These are phyloP conservation scores for Corchorus capsularis DNA, from an alignment of 345 rosid genomes.

Conservation along the genomic window DNA sequence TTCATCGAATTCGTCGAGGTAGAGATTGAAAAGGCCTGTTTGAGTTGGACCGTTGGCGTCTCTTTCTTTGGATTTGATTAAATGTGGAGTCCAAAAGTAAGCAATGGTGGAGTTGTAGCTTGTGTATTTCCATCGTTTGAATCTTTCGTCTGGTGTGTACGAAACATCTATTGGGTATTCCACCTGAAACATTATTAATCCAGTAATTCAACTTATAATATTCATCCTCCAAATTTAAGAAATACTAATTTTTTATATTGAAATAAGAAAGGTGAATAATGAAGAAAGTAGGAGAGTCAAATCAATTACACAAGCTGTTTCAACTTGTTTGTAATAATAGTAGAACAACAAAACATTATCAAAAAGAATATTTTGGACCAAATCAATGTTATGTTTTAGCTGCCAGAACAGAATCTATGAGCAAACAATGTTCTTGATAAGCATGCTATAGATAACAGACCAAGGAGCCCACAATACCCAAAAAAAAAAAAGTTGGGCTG, in stretches of 20 bases:
- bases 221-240: neutral
- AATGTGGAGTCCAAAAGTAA: constrained; percentile 65
- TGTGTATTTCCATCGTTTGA: constrained; percentile 70
- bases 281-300: neutral
- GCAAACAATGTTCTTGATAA: neutral
- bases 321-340: neutral
- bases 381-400: neutral
- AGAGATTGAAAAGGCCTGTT: constrained; percentile 52
- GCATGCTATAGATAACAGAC: neutral
- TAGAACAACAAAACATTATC: neutral
- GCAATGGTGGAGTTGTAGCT: constrained; percentile 77
- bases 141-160: constrained; percentile 43
- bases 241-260: no score
- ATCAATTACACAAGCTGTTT: neutral
- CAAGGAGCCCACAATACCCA: neutral
- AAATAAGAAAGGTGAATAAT: neutral
- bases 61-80: constrained; percentile 47
- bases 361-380: neutral
- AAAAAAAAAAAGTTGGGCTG: no score
- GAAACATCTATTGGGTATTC: constrained; percentile 79
- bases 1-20: constrained; percentile 62
- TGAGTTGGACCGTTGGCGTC: constrained; percentile 41
- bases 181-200: constrained; percentile 41
- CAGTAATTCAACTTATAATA: neutral
- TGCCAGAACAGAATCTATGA: neutral